Conservation (phyloP, 345 rosid genomes). For the Eutrema yunnanense region DNA sequence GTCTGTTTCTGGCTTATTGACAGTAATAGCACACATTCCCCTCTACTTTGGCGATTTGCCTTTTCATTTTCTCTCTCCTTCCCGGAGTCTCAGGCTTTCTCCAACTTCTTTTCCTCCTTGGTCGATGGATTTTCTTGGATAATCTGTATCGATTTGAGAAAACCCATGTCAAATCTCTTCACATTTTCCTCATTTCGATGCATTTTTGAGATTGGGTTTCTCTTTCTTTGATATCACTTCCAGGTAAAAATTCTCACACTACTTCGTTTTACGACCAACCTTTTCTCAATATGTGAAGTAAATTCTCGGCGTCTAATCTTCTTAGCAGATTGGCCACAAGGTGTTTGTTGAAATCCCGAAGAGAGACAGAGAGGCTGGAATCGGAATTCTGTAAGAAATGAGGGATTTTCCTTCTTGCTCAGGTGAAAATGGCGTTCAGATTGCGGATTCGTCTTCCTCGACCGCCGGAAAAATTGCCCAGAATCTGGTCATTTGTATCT, state of each 20-base stretch:
- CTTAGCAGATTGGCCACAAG: neutral
- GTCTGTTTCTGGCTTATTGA: constrained; percentile 21
- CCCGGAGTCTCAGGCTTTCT: constrained; percentile 21
- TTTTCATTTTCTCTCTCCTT: neutral
- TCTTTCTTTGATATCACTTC: constrained; percentile 20
- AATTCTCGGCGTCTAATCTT: neutral
- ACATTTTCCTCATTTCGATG: constrained; percentile 4
- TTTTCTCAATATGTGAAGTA: neutral
- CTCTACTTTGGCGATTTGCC: constrained; percentile 14
- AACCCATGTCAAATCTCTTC: constrained; percentile 16
- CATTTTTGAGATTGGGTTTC: constrained; percentile 15
- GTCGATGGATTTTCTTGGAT: neutral
- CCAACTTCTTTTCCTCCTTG: constrained; percentile 6
- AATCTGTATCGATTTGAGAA: constrained; percentile 11
- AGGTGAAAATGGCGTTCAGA: constrained; percentile 87
- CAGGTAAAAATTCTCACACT: constrained; percentile 1
- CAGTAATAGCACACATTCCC: constrained; percentile 15
- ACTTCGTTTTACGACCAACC: neutral
- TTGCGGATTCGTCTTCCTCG: constrained; percentile 74
- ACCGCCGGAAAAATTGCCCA: constrained; percentile 55
- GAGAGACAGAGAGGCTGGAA: neutral
- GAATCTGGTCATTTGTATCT: constrained; percentile 67
- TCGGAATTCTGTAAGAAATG: constrained; percentile 37
- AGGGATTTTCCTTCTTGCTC: constrained; percentile 97
- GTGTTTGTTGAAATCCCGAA: constrained; percentile 34